Evolutionary conservation across 352 stramenopile species (phyloP).

Genomic region (Globisporangium abappressorium): DNA sequence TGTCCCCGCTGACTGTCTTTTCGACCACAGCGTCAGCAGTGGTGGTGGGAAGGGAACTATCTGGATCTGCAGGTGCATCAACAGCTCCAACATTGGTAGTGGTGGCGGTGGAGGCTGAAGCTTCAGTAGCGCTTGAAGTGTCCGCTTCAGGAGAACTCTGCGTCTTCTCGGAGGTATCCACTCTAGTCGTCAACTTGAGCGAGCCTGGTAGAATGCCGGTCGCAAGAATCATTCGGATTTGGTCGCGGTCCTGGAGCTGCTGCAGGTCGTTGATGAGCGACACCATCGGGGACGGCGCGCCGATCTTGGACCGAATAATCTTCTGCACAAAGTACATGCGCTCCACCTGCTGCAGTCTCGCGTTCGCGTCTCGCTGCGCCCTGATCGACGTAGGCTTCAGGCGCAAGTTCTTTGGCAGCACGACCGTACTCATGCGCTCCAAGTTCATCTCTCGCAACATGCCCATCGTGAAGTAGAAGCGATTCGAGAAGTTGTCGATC

Average conservation of each 20-base stretch:
- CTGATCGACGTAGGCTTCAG: conserved; percentile 16
- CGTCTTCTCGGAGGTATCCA: background rate
- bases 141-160: background rate
- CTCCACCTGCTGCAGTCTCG: conserved; percentile 70
- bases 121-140: background rate
- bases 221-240: conserved; percentile 36
- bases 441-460: conserved; percentile 52
- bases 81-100: background rate
- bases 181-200: background rate
- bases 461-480: conserved; percentile 39
- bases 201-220: conserved; percentile 27
- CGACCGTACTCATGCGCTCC: conserved; percentile 21
- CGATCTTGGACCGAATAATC: conserved; percentile 21
- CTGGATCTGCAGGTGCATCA: background rate
- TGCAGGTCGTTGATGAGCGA: conserved; percentile 47
- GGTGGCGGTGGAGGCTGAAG: background rate
- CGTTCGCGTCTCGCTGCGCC: conserved; percentile 37
- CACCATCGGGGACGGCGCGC: conserved; percentile 17
- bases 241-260: conserved; percentile 24
- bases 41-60: background rate
- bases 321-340: conserved; percentile 57
- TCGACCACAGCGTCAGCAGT: background rate
- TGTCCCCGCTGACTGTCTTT: background rate
- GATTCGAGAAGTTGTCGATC: conserved; percentile 34
- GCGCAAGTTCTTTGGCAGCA: conserved; percentile 18